Conservation (phyloP, 2,329 filamentous ascomycete genomes). For the Septoria petroselini region DNA sequence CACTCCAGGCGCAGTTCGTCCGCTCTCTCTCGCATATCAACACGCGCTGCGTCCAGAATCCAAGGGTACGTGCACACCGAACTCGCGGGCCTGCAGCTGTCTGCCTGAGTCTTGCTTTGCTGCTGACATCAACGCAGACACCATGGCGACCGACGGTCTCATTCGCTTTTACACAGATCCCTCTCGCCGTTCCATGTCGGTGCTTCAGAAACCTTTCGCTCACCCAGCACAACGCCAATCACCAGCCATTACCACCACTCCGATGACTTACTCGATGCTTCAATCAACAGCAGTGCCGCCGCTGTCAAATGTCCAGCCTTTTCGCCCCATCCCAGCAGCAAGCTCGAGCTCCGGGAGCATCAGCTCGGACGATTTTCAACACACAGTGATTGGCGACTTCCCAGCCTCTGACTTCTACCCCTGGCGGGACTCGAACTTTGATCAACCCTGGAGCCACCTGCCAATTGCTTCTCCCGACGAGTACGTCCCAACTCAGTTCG, state of each 20-base stretch:
- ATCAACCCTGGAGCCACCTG: neutral
- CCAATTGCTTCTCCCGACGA: neutral
- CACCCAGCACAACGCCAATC: too few species aligned
- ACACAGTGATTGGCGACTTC: neutral
- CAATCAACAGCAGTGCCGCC: neutral
- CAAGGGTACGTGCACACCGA: constrained; percentile 28
- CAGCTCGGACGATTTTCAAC: neutral
- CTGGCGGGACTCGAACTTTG: neutral
- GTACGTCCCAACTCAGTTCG: neutral
- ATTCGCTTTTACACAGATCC: neutral
- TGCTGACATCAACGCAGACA: neutral
- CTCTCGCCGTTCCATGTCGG: neutral
- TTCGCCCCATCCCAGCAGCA: neutral
- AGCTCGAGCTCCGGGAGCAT: constrained; percentile 2
- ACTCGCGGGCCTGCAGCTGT: constrained; percentile 11
- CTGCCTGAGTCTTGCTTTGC: neutral
- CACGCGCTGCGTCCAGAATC: constrained; percentile 7
- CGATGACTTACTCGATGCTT: neutral
- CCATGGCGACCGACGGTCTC: constrained; percentile 1
- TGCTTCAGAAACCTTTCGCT: neutral
- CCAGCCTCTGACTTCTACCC: neutral
- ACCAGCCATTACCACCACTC: too few species aligned
- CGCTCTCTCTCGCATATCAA: neutral
- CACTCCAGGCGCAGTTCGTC: constrained; percentile 5
- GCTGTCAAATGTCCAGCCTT: neutral